Percentiles rank a stretch among this genome's conserved stretches.
These are phyloP conservation scores for Arxiozyma telluris DNA, from an alignment of 1,139 yeast genomes.

Conservation along the genomic window DNA sequence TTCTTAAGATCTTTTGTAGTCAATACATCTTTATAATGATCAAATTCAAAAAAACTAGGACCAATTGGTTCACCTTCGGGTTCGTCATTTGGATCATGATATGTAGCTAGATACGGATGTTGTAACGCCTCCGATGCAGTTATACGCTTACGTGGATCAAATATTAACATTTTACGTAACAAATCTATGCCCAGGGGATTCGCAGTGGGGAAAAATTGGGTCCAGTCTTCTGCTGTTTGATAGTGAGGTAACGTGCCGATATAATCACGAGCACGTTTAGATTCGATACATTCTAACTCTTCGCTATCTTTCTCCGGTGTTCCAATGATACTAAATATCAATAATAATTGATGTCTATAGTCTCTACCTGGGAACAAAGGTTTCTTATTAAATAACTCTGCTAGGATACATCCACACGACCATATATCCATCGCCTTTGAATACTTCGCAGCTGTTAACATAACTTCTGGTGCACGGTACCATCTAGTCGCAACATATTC, in stretches of 20 bases:
- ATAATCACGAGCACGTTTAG: conserved; percentile 80
- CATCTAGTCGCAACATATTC: conserved; percentile 97
- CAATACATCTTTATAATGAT: conserved; percentile 62
- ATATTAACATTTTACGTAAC: conserved; percentile 61
- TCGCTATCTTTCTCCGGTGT: conserved; percentile 79
- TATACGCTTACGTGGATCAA: conserved; percentile 72
- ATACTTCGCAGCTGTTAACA: conserved; percentile 88
- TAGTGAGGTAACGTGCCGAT: conserved; percentile 60
- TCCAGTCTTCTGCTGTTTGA: conserved; percentile 43
- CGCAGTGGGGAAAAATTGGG: conserved; percentile 41
- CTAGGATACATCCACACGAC: conserved; percentile 94
- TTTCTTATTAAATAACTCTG: conserved; percentile 79
- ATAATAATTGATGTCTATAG: conserved; percentile 79
- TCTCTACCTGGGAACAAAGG: conserved; percentile 94
- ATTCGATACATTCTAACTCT: conserved; percentile 71
- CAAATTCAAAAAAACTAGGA: conserved; percentile 74
- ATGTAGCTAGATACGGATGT: conserved; percentile 72
- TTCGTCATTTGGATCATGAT: conserved; percentile 80
- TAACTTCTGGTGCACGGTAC: conserved; percentile 96
- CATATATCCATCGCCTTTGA: conserved; percentile 94
- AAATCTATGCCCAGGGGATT: conserved; percentile 74
- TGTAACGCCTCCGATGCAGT: conserved; percentile 71
- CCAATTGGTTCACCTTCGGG: conserved; percentile 70
- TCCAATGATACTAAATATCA: conserved; percentile 83
- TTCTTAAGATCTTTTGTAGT: conserved; percentile 61